phyloP scores from a whole-genome alignment of 2,329 filamentous ascomycete genomes.

The Trematosphaeria pertusa region DNA sequence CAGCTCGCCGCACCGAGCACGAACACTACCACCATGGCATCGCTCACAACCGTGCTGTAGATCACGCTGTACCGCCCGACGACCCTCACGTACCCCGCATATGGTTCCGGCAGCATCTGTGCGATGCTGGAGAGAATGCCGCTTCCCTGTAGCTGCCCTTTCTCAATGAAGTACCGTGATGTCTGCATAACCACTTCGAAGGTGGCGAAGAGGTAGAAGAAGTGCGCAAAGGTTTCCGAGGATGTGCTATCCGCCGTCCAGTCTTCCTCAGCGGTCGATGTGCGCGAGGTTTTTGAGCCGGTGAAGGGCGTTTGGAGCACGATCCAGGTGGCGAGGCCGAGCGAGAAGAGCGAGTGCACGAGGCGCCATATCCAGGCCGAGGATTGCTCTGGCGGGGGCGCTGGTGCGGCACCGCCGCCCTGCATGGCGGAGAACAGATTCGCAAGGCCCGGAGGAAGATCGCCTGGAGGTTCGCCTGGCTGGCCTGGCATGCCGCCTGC shows the following conservation, averaged over 20 bases:
- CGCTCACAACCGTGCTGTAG: constrained; percentile 72
- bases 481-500: constrained; percentile 41
- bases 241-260: constrained; percentile 43
- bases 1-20: constrained; percentile 68
- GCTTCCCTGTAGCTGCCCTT: constrained; percentile 61
- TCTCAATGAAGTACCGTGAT: constrained; percentile 73
- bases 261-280: constrained; percentile 33
- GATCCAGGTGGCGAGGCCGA: constrained; percentile 74
- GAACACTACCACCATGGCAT: constrained; percentile 79
- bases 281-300: constrained; percentile 68
- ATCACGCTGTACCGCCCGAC: constrained; percentile 73
- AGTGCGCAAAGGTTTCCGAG: constrained; percentile 56
- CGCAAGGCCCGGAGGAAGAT: constrained; percentile 51
- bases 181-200: constrained; percentile 76
- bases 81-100: constrained; percentile 67
- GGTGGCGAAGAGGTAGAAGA: constrained; percentile 84
- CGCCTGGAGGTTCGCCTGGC: constrained; percentile 32
- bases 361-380: constrained; percentile 71
- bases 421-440: constrained; percentile 56
- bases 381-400: constrained; percentile 49
- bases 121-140: constrained; percentile 70
- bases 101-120: constrained; percentile 70
- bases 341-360: constrained; percentile 74
- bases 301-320: constrained; percentile 71
- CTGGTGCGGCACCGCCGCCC: constrained; percentile 43